A percentile compares a stretch with the other conserved stretches of the same genome.
These are phyloP conservation scores for Calophaca sinica DNA, from an alignment of 306 rosid genomes.

Conservation along the genomic window DNA sequence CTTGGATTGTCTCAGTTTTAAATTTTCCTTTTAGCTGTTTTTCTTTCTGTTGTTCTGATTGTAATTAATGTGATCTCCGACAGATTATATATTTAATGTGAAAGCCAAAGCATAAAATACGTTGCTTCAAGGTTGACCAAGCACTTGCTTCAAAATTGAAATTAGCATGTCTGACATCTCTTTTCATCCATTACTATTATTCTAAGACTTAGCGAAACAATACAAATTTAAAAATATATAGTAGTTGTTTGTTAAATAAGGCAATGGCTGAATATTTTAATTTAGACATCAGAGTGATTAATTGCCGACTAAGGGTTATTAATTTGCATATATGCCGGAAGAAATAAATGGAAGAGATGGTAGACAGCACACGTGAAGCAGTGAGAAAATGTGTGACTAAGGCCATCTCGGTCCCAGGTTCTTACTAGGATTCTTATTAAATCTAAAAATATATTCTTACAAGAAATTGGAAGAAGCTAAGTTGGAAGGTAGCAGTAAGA, in stretches of 20 bases:
- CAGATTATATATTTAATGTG: not conserved
- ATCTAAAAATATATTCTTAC: no score
- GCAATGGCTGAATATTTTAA: no score
- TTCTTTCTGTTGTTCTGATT: not conserved
- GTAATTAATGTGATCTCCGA: conserved; percentile 13
- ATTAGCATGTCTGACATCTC: conserved; percentile 40
- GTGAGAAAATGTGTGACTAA: not conserved
- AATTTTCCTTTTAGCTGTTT: no score
- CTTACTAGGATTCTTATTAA: no score
- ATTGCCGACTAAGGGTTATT: not conserved
- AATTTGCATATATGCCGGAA: not conserved
- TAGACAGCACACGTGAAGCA: conserved; percentile 28
- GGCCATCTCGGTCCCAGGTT: no score
- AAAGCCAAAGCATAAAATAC: conserved; percentile 1
- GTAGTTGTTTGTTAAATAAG: no score
- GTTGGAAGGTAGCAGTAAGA: no score
- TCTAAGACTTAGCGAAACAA: not conserved
- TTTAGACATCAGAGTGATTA: no score
- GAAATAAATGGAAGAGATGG: not conserved
- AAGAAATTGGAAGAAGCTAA: no score
- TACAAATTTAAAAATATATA: not conserved
- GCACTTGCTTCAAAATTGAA: conserved; percentile 5
- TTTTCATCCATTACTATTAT: not conserved
- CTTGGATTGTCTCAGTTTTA: not conserved
- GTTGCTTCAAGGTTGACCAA: conserved; percentile 36